Percentiles rank a stretch among this genome's conserved stretches.
Conservation (phyloP, 306 rosid species). For the Sesbania bispinosa region DNA sequence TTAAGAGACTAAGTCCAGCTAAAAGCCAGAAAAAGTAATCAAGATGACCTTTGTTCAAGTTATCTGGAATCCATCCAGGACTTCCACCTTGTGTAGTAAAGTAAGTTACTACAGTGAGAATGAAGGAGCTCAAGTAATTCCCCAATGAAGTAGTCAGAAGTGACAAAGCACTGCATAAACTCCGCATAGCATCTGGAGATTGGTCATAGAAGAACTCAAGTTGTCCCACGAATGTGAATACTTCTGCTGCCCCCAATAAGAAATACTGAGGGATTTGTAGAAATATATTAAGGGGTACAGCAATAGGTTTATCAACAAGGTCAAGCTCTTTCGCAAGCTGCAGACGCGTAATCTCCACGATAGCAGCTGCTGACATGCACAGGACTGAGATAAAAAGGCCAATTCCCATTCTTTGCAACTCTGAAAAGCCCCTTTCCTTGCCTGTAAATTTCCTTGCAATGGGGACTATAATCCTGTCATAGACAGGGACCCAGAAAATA, state of each 20-base stretch:
- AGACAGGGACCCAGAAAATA: constrained; percentile 86
- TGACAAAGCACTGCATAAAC: constrained; percentile 85
- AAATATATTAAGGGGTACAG: constrained; percentile 67
- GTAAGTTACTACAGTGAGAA: constrained; percentile 74
- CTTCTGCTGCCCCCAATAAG: constrained; percentile 86
- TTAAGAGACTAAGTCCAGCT: constrained; percentile 83
- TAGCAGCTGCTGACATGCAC: constrained; percentile 90
- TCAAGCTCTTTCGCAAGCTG: constrained; percentile 60
- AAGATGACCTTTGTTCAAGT: constrained; percentile 77
- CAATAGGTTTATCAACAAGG: constrained; percentile 50
- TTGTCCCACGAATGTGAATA: constrained; percentile 80
- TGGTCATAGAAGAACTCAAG: constrained; percentile 94
- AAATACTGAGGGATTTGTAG: constrained; percentile 91
- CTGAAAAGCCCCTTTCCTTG: constrained; percentile 82
- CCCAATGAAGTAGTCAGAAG: constrained; percentile 77
- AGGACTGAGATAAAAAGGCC: constrained; percentile 70
- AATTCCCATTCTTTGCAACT: constrained; percentile 88
- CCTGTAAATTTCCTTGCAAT: constrained; percentile 76
- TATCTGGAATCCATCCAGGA: constrained; percentile 86
- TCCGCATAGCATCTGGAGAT: constrained; percentile 96
- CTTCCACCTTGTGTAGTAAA: constrained; percentile 64
- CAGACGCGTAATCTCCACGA: constrained; percentile 44
- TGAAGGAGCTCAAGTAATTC: constrained; percentile 81
- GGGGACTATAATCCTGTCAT: constrained; percentile 78
- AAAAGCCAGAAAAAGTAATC: constrained; percentile 89